Evolutionary conservation across 2,329 filamentous ascomycete species (phyloP), one percentile per base, ranked within the genome.

Genomic region (Arthrinium phaeospermum): DNA sequence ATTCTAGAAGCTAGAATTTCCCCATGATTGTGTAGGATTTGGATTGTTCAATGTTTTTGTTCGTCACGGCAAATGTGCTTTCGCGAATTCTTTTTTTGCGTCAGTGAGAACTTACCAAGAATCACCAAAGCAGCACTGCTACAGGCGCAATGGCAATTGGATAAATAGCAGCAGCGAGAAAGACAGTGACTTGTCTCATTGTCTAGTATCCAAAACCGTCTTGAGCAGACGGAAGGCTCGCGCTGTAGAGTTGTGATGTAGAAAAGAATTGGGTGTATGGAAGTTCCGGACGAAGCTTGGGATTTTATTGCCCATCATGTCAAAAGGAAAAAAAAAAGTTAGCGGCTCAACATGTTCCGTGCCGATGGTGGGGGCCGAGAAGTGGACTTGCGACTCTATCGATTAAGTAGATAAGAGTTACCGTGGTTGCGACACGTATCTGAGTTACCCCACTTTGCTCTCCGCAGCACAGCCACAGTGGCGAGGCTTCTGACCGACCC

Each of bases 11-110:
- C 80, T 82, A 79, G 22, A 82, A 78, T 22, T 81, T 89, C 88
- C 88, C 88, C 89, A 90, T 85, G 82, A 80, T 78, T 79, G 84
- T 82, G 88, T 90, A 87, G 86, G 88, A 86, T 83, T 90, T 90
- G 88, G 88, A 90, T 90, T 90, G 88, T 89, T 90, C 87, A 82
- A 81, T 76, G 77, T 74, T 77, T 81, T 64, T 74, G 70, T 80
- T 86, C 85, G 82, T 87, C 85, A 85, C 76, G 75, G 83, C 80
- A 84, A 81, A 53, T 67, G 67, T 44, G 44, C 68, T 30, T 72
- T 69, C 22, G 46, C 37, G 64, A 68, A 57, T n/a, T n/a, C n/a
- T n/a, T n/a, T n/a, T n/a, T 10, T 68, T 46, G 41, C 37, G 45
- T 37, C 53, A 73, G 16, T 71, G 41, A 30, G 44, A 70, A 71